Evolutionary conservation across 139 green algal genomes (phyloP).

Genomic region (Tetratostichococcus sp.): DNA sequence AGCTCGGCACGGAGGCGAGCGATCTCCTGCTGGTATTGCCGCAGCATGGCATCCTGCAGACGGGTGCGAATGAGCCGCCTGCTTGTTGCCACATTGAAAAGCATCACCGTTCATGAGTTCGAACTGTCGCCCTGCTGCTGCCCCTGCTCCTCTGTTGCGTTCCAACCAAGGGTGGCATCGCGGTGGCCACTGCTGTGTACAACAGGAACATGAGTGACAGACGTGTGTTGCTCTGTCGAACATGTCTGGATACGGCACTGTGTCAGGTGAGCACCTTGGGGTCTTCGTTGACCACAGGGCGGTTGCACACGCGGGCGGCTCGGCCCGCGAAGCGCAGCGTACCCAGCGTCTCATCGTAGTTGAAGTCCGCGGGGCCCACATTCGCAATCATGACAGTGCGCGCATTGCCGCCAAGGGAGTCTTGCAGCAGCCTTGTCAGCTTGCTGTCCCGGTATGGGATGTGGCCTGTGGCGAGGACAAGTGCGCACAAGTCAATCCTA

Average conservation of each 20-base stretch:
- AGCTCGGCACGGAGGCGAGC: conserved; percentile 64
- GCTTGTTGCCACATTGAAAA: no score
- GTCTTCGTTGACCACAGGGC: conserved; percentile 80
- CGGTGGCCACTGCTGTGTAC: no score
- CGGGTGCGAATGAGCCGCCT: no score
- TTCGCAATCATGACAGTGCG: conserved; percentile 86
- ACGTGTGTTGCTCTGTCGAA: no score
- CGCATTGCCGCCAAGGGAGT: conserved; percentile 77
- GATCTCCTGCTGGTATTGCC: conserved; percentile 92
- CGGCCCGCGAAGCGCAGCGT: conserved; percentile 61
- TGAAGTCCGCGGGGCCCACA: conserved; percentile 46
- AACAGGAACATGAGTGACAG: no score
- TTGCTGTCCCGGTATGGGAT: conserved; percentile 33
- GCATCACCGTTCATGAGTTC: no score
- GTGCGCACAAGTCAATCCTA: conserved; percentile 15
- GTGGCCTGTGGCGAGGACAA: conserved; percentile 29
- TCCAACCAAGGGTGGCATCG: no score
- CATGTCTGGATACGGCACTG: no score
- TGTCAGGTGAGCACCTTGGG: no score
- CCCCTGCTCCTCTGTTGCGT: no score
- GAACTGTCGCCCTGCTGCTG: no score
- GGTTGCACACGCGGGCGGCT: conserved; percentile 88
- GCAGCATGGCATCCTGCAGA: conserved; percentile 78
- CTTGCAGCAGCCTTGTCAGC: conserved; percentile 50
- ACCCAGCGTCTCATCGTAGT: conserved; percentile 79